phyloP scores from a whole-genome alignment of 129 eudicot genomes.

The Helianthus annuus region DNA sequence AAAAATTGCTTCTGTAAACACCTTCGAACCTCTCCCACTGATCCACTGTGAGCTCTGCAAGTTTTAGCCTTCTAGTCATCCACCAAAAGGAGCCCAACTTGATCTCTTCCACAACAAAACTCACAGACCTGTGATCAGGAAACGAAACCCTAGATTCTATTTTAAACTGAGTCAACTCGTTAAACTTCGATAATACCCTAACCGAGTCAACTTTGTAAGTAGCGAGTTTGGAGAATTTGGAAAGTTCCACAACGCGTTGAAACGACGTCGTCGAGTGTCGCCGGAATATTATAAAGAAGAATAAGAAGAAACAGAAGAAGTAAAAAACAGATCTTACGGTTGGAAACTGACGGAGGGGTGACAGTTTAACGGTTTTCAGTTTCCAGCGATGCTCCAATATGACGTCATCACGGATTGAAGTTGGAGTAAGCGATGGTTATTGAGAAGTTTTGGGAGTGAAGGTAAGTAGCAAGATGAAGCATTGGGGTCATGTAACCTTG shows the following conservation, averaged over 20 bases:
- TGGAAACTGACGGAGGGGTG: constrained; percentile 34
- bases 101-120: no score
- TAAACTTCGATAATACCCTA: constrained; percentile 14
- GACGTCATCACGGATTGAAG: neutral
- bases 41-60: no score
- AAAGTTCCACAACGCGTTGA: constrained; percentile 45
- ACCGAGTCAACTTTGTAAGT: constrained; percentile 12
- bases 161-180: constrained; percentile 22
- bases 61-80: no score
- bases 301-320: constrained; percentile 42
- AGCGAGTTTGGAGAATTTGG: constrained; percentile 40
- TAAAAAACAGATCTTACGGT: constrained; percentile 52
- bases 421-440: no score
- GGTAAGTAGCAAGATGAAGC: no score
- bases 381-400: constrained; percentile 28
- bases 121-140: constrained; percentile 76
- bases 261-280: constrained; percentile 31
- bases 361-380: constrained; percentile 23
- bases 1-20: constrained; percentile 45
- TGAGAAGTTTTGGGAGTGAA: no score
- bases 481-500: no score
- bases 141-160: constrained; percentile 71
- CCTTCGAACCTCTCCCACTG: no score
- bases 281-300: constrained; percentile 46
- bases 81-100: no score